Conservation (phyloP, 495 filamentous ascomycete species). For the Aspergillus conjunctus region DNA sequence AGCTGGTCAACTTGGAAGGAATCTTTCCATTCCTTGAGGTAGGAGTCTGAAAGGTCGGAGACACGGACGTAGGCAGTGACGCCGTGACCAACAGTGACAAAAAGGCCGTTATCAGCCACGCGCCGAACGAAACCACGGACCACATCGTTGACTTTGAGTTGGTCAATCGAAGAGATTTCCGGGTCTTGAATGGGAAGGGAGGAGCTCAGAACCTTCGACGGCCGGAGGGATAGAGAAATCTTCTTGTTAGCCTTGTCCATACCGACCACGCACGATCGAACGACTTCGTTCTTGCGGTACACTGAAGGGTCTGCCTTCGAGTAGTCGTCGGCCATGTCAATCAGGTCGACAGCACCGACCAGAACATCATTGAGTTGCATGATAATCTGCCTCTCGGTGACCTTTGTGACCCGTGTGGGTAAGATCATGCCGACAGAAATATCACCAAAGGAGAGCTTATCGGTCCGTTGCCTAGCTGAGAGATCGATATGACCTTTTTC, state of each 20-base stretch:
- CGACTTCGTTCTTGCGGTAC: constrained; percentile 78
- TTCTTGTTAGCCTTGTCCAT: constrained; percentile 83
- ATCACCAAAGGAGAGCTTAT: constrained; percentile 64
- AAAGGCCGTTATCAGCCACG: constrained; percentile 82
- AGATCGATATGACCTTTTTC: constrained; percentile 78
- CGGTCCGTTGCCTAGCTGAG: constrained; percentile 62
- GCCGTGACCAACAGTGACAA: constrained; percentile 74
- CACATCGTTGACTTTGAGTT: constrained; percentile 77
- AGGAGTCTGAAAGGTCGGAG: constrained; percentile 85
- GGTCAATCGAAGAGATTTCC: constrained; percentile 66
- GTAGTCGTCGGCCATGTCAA: constrained; percentile 86
- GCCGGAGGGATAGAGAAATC: constrained; percentile 76
- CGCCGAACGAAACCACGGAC: constrained; percentile 88
- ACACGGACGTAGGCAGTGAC: constrained; percentile 82
- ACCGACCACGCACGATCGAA: constrained; percentile 78
- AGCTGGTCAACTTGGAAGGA: constrained; percentile 82
- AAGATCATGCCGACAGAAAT: constrained; percentile 77
- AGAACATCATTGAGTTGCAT: constrained; percentile 80
- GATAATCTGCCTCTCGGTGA: constrained; percentile 78
- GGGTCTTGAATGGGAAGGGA: constrained; percentile 79
- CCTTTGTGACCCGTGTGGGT: constrained; percentile 79
- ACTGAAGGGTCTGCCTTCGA: constrained; percentile 66
- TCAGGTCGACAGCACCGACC: constrained; percentile 71
- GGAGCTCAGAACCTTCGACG: constrained; percentile 86
- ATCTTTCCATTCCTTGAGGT: constrained; percentile 95